Evolutionary conservation across 768 basidiomycete species (phyloP).

Genomic region (Suillus subaureus): DNA sequence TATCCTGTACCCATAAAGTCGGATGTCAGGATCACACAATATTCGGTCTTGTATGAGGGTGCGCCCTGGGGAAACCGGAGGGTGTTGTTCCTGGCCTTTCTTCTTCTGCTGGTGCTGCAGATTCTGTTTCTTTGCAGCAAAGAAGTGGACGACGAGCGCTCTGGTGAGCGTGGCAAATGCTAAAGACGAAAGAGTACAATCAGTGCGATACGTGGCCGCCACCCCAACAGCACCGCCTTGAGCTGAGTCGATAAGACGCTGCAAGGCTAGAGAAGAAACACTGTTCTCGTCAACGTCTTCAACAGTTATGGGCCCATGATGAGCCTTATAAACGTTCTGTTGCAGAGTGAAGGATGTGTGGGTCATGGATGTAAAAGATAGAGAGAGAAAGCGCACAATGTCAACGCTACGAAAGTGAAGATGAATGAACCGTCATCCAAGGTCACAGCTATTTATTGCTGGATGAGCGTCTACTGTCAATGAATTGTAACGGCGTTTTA

Average conservation of each 20-base stretch:
- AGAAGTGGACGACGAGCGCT: conserved; percentile 38
- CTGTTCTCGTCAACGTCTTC: conserved; percentile 27
- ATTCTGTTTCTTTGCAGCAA: conserved; percentile 15
- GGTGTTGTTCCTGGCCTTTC: not conserved
- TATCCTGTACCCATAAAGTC: conserved; percentile 48
- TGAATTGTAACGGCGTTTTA: not conserved
- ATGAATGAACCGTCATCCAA: not conserved
- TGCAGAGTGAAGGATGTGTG: conserved; percentile 25
- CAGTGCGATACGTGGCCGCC: conserved; percentile 11
- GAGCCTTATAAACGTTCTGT: conserved; percentile 37
- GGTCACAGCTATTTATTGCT: conserved; percentile 6
- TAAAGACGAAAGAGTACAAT: conserved; percentile 37
- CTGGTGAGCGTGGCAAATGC: conserved; percentile 41
- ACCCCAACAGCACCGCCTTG: conserved; percentile 38
- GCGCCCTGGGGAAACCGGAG: conserved; percentile 13
- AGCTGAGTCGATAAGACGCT: conserved; percentile 32
- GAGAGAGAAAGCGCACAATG: not conserved
- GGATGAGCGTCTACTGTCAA: no score
- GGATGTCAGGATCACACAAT: conserved; percentile 28
- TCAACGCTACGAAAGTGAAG: not conserved
- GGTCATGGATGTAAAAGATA: conserved; percentile 1
- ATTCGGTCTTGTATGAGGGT: conserved; percentile 34
- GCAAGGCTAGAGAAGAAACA: conserved; percentile 26
- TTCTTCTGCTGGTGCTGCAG: conserved; percentile 2
- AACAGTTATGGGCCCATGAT: conserved; percentile 30